phyloP scores from a whole-genome alignment of 805 yeast genomes.

The Kluyveromyces wickerhamii region DNA sequence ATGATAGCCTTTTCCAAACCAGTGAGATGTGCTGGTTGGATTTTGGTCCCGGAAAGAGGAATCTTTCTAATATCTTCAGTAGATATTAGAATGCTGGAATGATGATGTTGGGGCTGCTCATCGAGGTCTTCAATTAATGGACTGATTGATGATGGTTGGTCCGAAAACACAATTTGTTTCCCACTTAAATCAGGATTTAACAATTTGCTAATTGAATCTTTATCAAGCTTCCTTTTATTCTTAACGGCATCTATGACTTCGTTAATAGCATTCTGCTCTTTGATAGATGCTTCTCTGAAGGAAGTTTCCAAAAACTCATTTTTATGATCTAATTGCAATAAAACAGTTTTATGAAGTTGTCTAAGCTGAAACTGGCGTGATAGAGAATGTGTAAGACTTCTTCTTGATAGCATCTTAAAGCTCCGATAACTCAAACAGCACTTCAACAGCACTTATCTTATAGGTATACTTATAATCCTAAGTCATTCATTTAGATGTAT shows the following conservation, averaged over 20 bases:
- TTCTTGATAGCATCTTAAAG: no score
- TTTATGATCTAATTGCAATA: no score
- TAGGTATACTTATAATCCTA: no score
- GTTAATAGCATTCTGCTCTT: constrained; percentile 1
- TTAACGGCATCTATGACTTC: constrained; percentile 2
- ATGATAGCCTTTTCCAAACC: constrained; percentile 37
- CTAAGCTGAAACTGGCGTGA: no score
- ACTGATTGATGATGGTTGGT: constrained; percentile 1
- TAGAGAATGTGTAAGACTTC: no score
- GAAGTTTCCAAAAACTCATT: no score
- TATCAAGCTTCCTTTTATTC: background rate
- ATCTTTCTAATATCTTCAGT: constrained; percentile 1
- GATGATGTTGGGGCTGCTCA: background rate
- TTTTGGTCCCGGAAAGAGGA: constrained; percentile 1
- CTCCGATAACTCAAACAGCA: no score
- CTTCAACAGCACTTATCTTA: no score
- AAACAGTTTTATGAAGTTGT: no score
- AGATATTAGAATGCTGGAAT: background rate
- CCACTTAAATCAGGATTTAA: constrained; percentile 3
- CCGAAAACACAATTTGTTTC: constrained; percentile 3
- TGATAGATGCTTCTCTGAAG: no score
- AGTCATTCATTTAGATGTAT: no score
- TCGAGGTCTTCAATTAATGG: background rate
- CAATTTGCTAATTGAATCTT: background rate
- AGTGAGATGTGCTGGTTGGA: constrained; percentile 74